These are phyloP conservation scores for Endogone sp. DNA, from an alignment of 192 early-diverging fungal genomes.

Conservation along the genomic window DNA sequence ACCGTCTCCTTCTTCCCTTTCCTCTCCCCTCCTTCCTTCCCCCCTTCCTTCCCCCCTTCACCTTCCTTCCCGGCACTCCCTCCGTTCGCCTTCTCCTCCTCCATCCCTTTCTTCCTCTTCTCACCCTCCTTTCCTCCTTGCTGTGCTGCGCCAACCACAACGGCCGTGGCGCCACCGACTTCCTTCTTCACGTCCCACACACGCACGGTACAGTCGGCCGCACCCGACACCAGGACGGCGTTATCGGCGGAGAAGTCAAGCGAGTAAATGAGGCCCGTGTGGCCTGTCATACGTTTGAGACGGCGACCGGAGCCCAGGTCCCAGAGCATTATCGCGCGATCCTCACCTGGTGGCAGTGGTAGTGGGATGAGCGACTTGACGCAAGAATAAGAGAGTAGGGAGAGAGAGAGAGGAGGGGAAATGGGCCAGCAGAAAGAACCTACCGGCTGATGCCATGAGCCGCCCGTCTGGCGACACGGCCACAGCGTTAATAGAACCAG, in stretches of 20 bases:
- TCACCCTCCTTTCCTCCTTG: constrained; percentile 2
- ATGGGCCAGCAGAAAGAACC: constrained; percentile 8
- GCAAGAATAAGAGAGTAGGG: neutral
- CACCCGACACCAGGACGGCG: constrained; percentile 75
- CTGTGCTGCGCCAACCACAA: constrained; percentile 10
- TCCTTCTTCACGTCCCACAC: constrained; percentile 83
- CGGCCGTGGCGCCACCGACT: constrained; percentile 3
- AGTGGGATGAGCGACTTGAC: neutral
- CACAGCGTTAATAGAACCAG: constrained; percentile 74
- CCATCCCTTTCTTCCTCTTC: neutral
- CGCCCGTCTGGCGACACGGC: constrained; percentile 92
- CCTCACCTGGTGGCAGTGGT: constrained; percentile 54
- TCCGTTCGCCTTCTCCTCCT: constrained; percentile 10
- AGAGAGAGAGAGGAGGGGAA: neutral
- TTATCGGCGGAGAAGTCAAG: constrained; percentile 84
- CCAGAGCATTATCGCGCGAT: constrained; percentile 80
- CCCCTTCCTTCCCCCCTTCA: constrained; percentile 1
- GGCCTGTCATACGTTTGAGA: constrained; percentile 83
- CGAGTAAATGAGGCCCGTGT: constrained; percentile 78
- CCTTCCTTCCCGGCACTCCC: constrained; percentile 8
- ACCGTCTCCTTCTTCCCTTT: constrained; percentile 20
- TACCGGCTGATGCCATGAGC: constrained; percentile 84
- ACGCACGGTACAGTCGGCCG: constrained; percentile 85
- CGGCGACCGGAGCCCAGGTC: constrained; percentile 82
- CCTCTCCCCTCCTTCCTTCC: constrained; percentile 10